phyloP scores from a whole-genome alignment of 2,329 filamentous ascomycete species.

The Fusarium nodosum region DNA sequence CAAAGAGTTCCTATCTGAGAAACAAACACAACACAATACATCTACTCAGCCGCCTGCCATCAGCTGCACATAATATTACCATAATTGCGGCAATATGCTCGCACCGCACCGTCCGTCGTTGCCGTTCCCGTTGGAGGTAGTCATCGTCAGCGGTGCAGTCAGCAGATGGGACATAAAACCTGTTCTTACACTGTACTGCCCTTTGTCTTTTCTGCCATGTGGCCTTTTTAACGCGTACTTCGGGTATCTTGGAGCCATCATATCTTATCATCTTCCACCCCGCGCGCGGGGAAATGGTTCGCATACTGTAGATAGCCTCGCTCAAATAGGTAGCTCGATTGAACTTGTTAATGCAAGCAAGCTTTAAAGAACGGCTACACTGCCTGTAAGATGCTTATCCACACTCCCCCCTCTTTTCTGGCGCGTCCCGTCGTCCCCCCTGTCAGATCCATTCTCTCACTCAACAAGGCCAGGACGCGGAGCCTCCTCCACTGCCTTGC shows the following conservation, averaged over 20 bases:
- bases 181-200: slow-evolving; percentile 4
- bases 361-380: background rate
- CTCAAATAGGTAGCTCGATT: slow-evolving; percentile 29
- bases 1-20: slow-evolving; percentile 12
- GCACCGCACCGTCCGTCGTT: background rate
- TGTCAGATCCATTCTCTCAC: slow-evolving; percentile 17
- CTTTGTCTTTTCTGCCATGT: slow-evolving; percentile 17
- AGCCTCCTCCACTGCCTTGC: slow-evolving; percentile 22
- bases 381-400: slow-evolving; percentile 7
- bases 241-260: background rate
- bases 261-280: background rate
- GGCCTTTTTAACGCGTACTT: slow-evolving; percentile 9
- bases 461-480: slow-evolving; percentile 1
- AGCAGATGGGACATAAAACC: slow-evolving; percentile 28
- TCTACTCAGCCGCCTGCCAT: slow-evolving; percentile 22
- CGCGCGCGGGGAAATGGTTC: slow-evolving; percentile 23
- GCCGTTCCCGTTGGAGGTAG: slow-evolving; percentile 13
- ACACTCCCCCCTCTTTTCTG: slow-evolving; percentile 30
- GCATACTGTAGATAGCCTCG: slow-evolving; percentile 28
- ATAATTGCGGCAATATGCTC: slow-evolving; percentile 2
- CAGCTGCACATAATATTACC: slow-evolving; percentile 28
- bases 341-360: slow-evolving; percentile 2
- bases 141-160: slow-evolving; percentile 18
- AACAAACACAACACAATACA: background rate
- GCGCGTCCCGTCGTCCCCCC: slow-evolving; percentile 10